Evolutionary conservation across 148 eudicot genomes (phyloP).

Genomic region (Amaranthus cruentus): DNA sequence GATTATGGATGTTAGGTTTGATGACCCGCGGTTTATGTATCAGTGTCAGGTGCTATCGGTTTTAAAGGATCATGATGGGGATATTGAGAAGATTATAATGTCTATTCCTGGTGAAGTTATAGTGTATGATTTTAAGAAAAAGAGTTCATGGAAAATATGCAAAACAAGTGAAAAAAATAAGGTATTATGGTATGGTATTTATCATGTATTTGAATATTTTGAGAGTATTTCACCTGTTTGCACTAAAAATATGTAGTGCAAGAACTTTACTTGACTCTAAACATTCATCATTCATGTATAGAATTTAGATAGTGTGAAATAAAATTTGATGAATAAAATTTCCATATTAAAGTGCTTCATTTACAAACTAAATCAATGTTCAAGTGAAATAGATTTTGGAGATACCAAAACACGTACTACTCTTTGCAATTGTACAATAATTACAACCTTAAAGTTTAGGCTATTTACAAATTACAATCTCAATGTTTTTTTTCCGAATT

Average conservation of each 20-base stretch:
- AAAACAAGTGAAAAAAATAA: conserved; percentile 12
- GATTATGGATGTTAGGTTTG: conserved; percentile 7
- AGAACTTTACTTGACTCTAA: not conserved
- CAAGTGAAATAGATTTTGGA: too few species aligned
- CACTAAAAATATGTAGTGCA: conserved; percentile 2
- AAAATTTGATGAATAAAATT: too few species aligned
- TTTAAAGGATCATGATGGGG: conserved; percentile 3
- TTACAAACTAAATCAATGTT: too few species aligned
- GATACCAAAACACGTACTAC: too few species aligned
- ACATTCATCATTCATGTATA: too few species aligned
- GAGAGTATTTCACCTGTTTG: conserved; percentile 16
- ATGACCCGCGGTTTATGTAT: conserved; percentile 3
- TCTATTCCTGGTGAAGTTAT: conserved; percentile 24
- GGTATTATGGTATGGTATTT: conserved; percentile 19
- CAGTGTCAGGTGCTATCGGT: conserved; percentile 23
- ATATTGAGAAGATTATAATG: conserved; percentile 16
- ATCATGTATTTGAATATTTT: conserved; percentile 15
- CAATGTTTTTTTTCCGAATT: too few species aligned
- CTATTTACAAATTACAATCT: too few species aligned
- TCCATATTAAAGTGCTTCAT: too few species aligned
- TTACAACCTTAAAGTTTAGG: too few species aligned
- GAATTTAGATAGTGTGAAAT: too few species aligned
- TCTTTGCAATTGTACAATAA: too few species aligned
- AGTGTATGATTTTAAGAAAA: conserved; percentile 20
- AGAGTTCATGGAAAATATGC: conserved; percentile 13